Base-by-base conservation (phyloP, 2,329 filamentous ascomycete species). In the Phialophora tarda region DNA sequence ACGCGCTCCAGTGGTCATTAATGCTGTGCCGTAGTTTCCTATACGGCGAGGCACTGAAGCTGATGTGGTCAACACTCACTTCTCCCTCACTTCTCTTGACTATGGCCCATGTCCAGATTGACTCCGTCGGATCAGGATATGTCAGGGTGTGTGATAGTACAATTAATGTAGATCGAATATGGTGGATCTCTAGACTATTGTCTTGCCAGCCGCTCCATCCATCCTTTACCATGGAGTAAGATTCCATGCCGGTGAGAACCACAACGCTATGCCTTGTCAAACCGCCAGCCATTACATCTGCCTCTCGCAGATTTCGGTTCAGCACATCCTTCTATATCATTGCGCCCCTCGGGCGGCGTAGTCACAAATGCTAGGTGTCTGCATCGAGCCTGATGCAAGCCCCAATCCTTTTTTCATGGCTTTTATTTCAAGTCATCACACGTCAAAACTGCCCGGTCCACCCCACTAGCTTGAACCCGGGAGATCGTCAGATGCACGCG, bases 131-230 rank as follows among this genome's bases (percentile, higher is more conserved):
- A n/a, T 44, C 38, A 2, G 38, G 5, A 44, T 44, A 17, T 26
- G 17, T 8, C 38, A 44, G 38, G 5, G 48, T 23, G 26, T 4
- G 4, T 55, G 24, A 10, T 30, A 55, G 28, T 55, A 30, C 53
- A 34, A 55, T 55, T 55, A 55, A 30, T 55, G 14, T 55, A 32
- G 51, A 28, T 55, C 53, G 34, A 55, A 26, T 23, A 51, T 51
- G 21, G 48, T 14, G 21, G 10, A 51, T 24, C 21, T 14, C 3
- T 51, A 11, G 21, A 12, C 24, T 4, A 23, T 12, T 3, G 10
- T 17, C 6, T 7, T 23, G 10, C 21, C 26, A 51, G 2, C 10
- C 14, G 21, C 5, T 1, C 48, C 48, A 26, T 51, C 24, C 23
- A 17, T 51, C 23, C 17, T 8, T 3, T n/a, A 26, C 10, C 11